Conservation (phyloP, 805 yeast species). For the Suhomyces sp. region DNA sequence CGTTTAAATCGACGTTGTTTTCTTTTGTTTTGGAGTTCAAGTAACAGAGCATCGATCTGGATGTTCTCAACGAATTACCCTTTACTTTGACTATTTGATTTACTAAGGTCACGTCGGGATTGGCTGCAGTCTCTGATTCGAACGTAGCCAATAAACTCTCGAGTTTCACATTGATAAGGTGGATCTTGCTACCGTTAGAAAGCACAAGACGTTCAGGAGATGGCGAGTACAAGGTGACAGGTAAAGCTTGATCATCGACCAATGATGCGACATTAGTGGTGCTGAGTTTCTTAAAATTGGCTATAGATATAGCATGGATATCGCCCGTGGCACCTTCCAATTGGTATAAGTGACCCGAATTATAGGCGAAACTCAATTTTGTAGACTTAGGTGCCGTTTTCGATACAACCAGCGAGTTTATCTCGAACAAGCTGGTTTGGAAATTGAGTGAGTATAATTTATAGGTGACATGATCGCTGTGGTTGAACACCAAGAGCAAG, state of each 20-base stretch:
- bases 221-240: constrained; percentile 35
- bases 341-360: constrained; percentile 25
- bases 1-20: constrained; percentile 42
- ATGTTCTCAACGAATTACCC: constrained; percentile 43
- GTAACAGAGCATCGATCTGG: constrained; percentile 41
- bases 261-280: constrained; percentile 20
- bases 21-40: constrained; percentile 41
- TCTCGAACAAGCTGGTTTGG: constrained; percentile 20
- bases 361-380: constrained; percentile 18
- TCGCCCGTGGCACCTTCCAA: constrained; percentile 14
- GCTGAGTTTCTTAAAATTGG: constrained; percentile 19
- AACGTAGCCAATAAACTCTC: constrained; percentile 37
- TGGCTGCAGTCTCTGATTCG: constrained; percentile 11
- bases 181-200: constrained; percentile 37
- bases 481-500: constrained; percentile 16
- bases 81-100: constrained; percentile 32
- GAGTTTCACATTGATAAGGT: constrained; percentile 44
- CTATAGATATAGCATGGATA: constrained; percentile 22
- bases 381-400: constrained; percentile 4
- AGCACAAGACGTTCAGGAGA: constrained; percentile 48
- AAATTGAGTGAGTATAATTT: constrained; percentile 23
- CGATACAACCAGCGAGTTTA: constrained; percentile 11
- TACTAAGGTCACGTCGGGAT: constrained; percentile 27
- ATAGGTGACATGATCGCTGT: constrained; percentile 16
- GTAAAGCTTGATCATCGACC: constrained; percentile 7